Base-by-base conservation (phyloP, 1,284 basidiomycete species). In the Omphalotus olearius region DNA sequence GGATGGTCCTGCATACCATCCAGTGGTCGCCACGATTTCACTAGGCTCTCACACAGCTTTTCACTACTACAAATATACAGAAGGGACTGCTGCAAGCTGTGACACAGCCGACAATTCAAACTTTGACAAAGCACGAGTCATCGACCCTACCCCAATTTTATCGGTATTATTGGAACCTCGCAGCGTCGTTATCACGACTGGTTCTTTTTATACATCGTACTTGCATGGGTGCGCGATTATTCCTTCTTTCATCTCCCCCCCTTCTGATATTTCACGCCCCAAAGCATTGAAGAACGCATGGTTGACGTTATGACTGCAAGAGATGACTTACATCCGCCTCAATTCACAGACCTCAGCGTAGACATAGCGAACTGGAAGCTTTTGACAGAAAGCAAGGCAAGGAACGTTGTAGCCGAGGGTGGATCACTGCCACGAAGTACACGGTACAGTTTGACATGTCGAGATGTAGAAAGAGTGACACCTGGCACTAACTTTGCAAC, bases 11-110 rank as follows among this genome's bases (percentile, higher is more conserved):
- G 83, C 88, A 3, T 98, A 97, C 69, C 75, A 85, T 60, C 90
- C 93, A 0, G 83, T 89, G 5, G 94, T 98, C 0, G 88, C 92
- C 0, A 98, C 94, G 9, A 73, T 98, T 51, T 94, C 93, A 10
- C 72, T 98, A 49, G 88, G 88, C 26, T 88, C 90, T 0, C 88
- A 93, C 67, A 76, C 88, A 0, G 72, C 93, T 42, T 88, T 98
- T 60, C 83, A 96, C 67, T 86, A 96, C 64, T 92, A 92, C 65
- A 78, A 77, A 53, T 94, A 92, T 61, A 68, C 66, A 53, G 30
- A 59, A 23, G 62, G 66, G 20, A 57, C 7, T 10, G 7, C 46
- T 47, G 57, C 43, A 51, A 42, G 41, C 50, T 59, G 45, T 47
- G 50, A 40, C 51, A 55, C 54, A 57, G 16, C 17, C 33, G 28